phyloP scores from a whole-genome alignment of 768 basidiomycete genomes.

The Lentinula raphanica region DNA sequence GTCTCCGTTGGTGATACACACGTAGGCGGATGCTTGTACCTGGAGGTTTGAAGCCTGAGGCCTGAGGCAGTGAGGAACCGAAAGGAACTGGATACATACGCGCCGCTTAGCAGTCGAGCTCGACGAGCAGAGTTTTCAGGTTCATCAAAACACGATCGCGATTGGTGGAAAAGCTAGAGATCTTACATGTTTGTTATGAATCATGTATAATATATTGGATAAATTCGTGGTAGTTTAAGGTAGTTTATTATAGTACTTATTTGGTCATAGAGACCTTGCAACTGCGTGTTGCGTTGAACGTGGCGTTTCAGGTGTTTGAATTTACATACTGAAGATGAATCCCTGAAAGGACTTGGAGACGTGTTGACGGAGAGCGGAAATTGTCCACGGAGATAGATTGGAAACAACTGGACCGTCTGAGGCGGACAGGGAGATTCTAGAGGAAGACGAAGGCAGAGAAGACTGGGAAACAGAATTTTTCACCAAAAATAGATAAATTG shows the following conservation, averaged over 20 bases:
- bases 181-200: neutral
- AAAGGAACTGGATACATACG: no score
- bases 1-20: neutral
- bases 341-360: no score
- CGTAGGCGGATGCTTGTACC: neutral
- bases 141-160: neutral
- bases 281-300: neutral
- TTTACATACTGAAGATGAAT: neutral
- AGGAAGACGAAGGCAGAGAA: neutral
- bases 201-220: neutral
- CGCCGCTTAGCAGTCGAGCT: neutral
- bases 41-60: neutral
- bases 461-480: neutral
- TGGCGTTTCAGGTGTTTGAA: neutral
- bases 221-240: neutral
- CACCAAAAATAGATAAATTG: neutral
- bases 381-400: neutral
- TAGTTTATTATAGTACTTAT: no score
- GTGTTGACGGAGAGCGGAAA: neutral
- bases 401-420: neutral
- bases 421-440: neutral
- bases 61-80: neutral
- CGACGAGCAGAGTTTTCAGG: neutral
- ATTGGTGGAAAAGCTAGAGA: neutral
- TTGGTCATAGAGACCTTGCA: neutral